Conservation (phyloP, 2,329 filamentous ascomycete genomes). For the Xylaria sp. region DNA sequence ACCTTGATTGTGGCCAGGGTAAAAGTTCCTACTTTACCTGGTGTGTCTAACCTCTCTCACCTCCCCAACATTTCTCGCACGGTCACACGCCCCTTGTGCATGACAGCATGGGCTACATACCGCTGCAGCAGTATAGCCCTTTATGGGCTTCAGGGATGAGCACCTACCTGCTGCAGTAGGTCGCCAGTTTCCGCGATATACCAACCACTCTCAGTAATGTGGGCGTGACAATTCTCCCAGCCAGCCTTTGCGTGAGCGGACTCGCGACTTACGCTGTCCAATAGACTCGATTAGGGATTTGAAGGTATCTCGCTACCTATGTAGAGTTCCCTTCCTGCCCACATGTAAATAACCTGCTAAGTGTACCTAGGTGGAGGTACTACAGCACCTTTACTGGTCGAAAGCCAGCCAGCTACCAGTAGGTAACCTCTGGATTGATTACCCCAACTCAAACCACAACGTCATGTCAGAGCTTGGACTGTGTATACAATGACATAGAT, state of each 20-base stretch:
- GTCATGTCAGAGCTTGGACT: not conserved
- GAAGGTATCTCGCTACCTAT: not conserved
- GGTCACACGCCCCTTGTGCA: slow-evolving; percentile 20
- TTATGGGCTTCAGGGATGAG: slow-evolving; percentile 1
- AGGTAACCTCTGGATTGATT: too few species aligned
- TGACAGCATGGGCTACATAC: slow-evolving; percentile 29
- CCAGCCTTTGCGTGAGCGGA: slow-evolving; percentile 6
- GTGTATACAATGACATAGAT: not conserved
- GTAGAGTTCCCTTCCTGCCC: too few species aligned
- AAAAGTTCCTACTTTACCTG: not conserved
- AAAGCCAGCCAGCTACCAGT: not conserved
- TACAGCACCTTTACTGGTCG: not conserved
- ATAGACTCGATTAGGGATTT: not conserved
- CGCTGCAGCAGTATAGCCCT: not conserved
- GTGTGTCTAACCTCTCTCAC: not conserved
- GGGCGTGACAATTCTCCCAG: slow-evolving; percentile 7
- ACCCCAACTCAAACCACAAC: not conserved
- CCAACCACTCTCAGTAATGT: slow-evolving; percentile 13
- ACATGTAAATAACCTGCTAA: not conserved
- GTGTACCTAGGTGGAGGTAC: not conserved
- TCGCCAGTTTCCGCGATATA: not conserved
- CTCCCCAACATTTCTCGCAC: slow-evolving; percentile 4
- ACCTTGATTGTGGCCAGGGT: not conserved
- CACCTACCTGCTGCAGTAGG: not conserved
- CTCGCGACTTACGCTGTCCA: not conserved